Conservation (phyloP, 345 rosid genomes). For the Camelina neglecta region DNA sequence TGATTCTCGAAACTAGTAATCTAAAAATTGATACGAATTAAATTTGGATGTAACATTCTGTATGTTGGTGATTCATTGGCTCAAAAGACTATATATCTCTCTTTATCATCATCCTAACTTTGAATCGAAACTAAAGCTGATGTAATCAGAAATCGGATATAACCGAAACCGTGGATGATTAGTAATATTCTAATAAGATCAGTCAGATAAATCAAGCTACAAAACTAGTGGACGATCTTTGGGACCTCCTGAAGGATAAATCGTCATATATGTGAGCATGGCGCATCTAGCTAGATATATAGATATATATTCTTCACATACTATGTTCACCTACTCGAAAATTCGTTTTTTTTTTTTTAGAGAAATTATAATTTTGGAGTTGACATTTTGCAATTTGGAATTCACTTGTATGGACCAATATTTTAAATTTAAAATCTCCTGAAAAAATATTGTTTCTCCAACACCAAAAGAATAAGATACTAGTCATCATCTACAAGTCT, state of each 20-base stretch:
- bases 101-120: constrained; percentile 13
- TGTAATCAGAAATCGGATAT: constrained; percentile 32
- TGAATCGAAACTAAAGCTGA: constrained; percentile 35
- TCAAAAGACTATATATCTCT: constrained; percentile 1
- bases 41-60: constrained; percentile 8
- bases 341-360: not conserved
- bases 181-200: constrained; percentile 35
- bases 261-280: constrained; percentile 22
- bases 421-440: not conserved
- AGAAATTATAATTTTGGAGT: not conserved
- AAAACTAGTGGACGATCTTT: constrained; percentile 38
- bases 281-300: constrained; percentile 10
- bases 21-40: constrained; percentile 23
- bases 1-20: constrained; percentile 4
- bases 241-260: constrained; percentile 40
- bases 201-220: constrained; percentile 13
- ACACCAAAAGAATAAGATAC: not conserved
- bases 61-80: constrained; percentile 18
- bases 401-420: constrained; percentile 15
- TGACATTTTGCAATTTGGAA: constrained; percentile 26
- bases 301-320: not conserved
- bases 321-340: constrained; percentile 29
- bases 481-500: constrained; percentile 21
- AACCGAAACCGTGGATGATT: constrained; percentile 45
- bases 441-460: not conserved